These are phyloP conservation scores for Alternaria gansuensis DNA, from an alignment of 2,329 filamentous ascomycete genomes.

Conservation along the genomic window DNA sequence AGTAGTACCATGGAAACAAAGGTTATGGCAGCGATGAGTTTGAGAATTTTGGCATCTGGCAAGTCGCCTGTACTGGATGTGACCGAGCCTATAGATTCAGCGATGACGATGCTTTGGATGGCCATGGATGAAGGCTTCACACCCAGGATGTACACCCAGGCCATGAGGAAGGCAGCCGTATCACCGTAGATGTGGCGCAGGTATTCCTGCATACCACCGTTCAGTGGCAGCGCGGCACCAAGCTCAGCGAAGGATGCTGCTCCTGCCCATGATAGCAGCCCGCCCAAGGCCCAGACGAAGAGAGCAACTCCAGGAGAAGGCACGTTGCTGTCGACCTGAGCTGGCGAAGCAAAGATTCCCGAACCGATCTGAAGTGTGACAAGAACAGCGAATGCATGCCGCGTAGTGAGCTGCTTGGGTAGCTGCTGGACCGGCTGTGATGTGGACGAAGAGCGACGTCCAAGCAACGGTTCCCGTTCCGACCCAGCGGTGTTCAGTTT, in stretches of 20 bases:
- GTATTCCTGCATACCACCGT: constrained; percentile 71
- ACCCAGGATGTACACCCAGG: constrained; percentile 72
- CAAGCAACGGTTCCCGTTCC: constrained; percentile 43
- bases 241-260: constrained; percentile 70
- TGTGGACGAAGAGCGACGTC: constrained; percentile 25
- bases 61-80: constrained; percentile 43
- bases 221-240: constrained; percentile 69
- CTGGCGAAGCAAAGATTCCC: constrained; percentile 71
- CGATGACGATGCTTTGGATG: constrained; percentile 71
- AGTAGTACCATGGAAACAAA: constrained; percentile 54
- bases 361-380: constrained; percentile 71
- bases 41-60: constrained; percentile 41
- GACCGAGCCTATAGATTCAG: constrained; percentile 60
- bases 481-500: constrained; percentile 34
- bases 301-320: constrained; percentile 68
- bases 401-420: constrained; percentile 47
- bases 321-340: constrained; percentile 69
- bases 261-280: constrained; percentile 70
- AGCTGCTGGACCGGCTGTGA: constrained; percentile 24
- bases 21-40: constrained; percentile 50
- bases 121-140: constrained; percentile 72
- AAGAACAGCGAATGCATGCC: constrained; percentile 64
- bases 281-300: constrained; percentile 68
- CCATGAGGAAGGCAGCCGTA: constrained; percentile 68
- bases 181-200: constrained; percentile 69